Evolutionary conservation across 164 flowering plant genomes (phyloP).

Genomic region (Magnolia sinica): DNA sequence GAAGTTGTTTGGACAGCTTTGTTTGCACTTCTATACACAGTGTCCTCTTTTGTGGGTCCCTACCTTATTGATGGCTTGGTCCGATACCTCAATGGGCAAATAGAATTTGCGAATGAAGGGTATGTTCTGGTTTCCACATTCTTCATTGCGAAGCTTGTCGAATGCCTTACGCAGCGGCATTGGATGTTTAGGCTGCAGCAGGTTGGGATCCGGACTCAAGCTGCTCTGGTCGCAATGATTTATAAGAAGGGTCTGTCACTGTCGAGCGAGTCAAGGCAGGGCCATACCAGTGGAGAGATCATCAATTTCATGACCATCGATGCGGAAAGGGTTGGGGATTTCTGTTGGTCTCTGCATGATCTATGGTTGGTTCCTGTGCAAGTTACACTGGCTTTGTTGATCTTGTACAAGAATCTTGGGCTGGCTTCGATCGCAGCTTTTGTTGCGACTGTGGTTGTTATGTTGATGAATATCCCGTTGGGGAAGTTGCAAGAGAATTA

Average conservation of each 20-base stretch:
- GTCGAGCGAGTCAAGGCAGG: slow-evolving; percentile 58
- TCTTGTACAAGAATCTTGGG: slow-evolving; percentile 67
- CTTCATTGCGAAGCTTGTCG: slow-evolving; percentile 53
- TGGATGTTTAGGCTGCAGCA: slow-evolving; percentile 54
- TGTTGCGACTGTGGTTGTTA: slow-evolving; percentile 44
- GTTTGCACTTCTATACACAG: slow-evolving; percentile 28
- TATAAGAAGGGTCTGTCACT: slow-evolving; percentile 60
- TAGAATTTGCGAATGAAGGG: slow-evolving; percentile 11
- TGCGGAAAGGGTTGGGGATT: slow-evolving; percentile 60
- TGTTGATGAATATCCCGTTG: slow-evolving; percentile 54
- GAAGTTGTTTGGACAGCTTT: slow-evolving; percentile 42
- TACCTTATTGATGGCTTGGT: slow-evolving; percentile 65
- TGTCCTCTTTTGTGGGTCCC: slow-evolving; percentile 70
- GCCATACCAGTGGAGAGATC: slow-evolving; percentile 63
- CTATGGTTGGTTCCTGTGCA: slow-evolving; percentile 61
- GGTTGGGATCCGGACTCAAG: slow-evolving; percentile 41
- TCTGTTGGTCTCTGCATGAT: slow-evolving; percentile 63
- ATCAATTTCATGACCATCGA: slow-evolving; percentile 74
- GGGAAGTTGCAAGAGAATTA: slow-evolving; percentile 25
- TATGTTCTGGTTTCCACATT: slow-evolving; percentile 42
- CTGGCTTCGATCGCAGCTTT: slow-evolving; percentile 54
- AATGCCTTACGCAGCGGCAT: slow-evolving; percentile 56
- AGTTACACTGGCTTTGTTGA: slow-evolving; percentile 45
- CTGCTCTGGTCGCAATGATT: slow-evolving; percentile 46
- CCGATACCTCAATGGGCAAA: slow-evolving; percentile 50